Base-by-base conservation (phyloP, 2,329 filamentous ascomycete species). In the Talaromyces pinophilus region DNA sequence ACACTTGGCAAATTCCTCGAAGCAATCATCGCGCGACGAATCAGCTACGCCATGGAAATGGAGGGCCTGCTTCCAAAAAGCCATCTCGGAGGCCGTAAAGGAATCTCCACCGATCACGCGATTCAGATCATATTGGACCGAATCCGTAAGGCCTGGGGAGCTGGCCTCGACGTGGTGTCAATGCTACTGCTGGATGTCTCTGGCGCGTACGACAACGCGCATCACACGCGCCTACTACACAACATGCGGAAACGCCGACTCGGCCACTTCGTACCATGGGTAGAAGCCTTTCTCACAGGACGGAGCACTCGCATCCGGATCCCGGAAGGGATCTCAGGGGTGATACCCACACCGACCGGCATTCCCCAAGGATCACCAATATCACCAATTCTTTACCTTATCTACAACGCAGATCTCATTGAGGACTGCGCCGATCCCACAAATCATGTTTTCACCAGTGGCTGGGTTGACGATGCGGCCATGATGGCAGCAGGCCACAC, bases 311-410 rank as follows among this genome's bases (percentile, higher is more conserved):
- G 5, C 3, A 35, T 55, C n/a, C 15, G 8, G 17, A 55, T 55
- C 17, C 50, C 17, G 5, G 28, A 55, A 4, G 50, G 28, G 1
- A 11, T 35, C 0, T 54, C 22, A 5, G 38, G 22, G 0, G 0
- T 0, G 11, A 55, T 55, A 13, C 5, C 22, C 7, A 63, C 25
- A 7, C 22, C 35, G 22, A 63, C 22, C 7, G 60, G 46, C 7
- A 63, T 63, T 8, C 60, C 46, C 1, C 33, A 63, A 19, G 46
- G 46, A 2, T 63, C 33, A 13, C n/a, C 33, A 52, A 19, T 63
- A 11, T 63, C 33, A 5, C 46, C 33, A 1, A 63, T 63, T 5
- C 46, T 63, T 0, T 63, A 63, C 11, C 46, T 63, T 0, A 54
- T 63, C 1, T 63, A 63, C 3, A 63, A 63, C 13, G 8, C 42